Base-by-base conservation (phyloP, 148 eudicot species). In the Camellia sinensis region DNA sequence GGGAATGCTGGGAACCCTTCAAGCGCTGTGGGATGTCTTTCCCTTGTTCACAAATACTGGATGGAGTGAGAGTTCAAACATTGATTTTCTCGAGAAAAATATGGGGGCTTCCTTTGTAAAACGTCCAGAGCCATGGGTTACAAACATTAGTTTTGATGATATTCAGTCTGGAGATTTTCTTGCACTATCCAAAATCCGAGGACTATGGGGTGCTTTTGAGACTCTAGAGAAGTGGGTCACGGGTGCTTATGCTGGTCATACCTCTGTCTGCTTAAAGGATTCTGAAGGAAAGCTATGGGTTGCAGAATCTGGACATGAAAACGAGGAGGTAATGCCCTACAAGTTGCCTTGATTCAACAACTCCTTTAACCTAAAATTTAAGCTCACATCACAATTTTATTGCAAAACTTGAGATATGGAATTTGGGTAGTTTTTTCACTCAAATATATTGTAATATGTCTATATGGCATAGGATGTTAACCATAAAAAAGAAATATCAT, bases 151-250 rank as follows among this genome's bases (percentile, higher is more conserved):
- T 44, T 63, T 82, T 79, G 91, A 91, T 74, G 98, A 92, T 70
- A 94, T 97, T 46, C 94, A 92, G 48, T 92, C 99, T 66, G 99
- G 99, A 77, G 99, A 97, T 81, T 90, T 97, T 67, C 92, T 97
- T 75, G 99, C 91, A 61, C 80, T 97, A 84, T 97, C 99, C 5
- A 97, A 94, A 85, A 94, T 97, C 22, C 92, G 99, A 64, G 99
- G 99, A 5, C 88, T 90, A 8, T 94, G 98, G 98, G 99, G 98
- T 80, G 99, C 87, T 74, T 97, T 96, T 89, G 98, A 97, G 95
- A 94, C 93, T 61, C 73, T 97, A 78, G 99, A 94, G 89, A 97
- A 97, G 81, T 97, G 99, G 99, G 99, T 92, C 43, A 86, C 94
- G 9, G 98, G 98, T 83, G 83, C 98, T 66, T 97, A 91, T 92